Evolutionary conservation across 768 basidiomycete species (phyloP).

Genomic region (Podaxis carcinomalis): DNA sequence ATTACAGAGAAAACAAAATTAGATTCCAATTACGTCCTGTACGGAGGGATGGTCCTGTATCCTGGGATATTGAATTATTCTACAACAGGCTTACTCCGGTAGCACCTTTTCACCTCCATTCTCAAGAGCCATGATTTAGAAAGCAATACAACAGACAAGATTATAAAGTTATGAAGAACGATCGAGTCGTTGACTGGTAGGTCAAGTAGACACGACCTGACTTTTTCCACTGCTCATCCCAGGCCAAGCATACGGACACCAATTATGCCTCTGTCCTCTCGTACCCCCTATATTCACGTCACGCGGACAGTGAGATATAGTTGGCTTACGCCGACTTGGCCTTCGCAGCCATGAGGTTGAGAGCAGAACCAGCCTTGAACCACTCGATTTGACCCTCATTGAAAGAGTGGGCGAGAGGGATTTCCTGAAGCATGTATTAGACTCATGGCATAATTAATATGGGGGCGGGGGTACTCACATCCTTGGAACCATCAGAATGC

Average conservation of each 20-base stretch:
- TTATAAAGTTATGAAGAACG: neutral
- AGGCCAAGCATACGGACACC: neutral
- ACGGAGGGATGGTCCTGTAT: neutral
- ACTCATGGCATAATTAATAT: neutral
- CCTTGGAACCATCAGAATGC: constrained; percentile 76
- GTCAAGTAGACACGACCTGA: neutral
- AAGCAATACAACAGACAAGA: neutral
- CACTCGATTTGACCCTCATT: constrained; percentile 97
- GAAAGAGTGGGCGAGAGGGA: constrained; percentile 87
- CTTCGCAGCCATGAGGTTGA: constrained; percentile 80
- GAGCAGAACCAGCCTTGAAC: constrained; percentile 97
- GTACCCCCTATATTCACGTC: neutral
- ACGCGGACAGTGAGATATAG: neutral
- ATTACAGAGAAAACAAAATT: neutral
- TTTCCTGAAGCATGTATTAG: constrained; percentile 35
- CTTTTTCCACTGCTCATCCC: neutral
- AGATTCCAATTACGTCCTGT: neutral
- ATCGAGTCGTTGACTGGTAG: neutral
- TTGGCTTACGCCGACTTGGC: constrained; percentile 31
- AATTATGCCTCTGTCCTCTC: neutral
- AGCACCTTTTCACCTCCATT: neutral
- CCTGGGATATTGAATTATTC: neutral
- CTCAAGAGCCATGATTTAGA: neutral
- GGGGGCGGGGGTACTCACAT: constrained; percentile 34
- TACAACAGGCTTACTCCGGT: neutral